phyloP scores from a whole-genome alignment of 495 filamentous ascomycete species.

The Cercophora newfieldiana region DNA sequence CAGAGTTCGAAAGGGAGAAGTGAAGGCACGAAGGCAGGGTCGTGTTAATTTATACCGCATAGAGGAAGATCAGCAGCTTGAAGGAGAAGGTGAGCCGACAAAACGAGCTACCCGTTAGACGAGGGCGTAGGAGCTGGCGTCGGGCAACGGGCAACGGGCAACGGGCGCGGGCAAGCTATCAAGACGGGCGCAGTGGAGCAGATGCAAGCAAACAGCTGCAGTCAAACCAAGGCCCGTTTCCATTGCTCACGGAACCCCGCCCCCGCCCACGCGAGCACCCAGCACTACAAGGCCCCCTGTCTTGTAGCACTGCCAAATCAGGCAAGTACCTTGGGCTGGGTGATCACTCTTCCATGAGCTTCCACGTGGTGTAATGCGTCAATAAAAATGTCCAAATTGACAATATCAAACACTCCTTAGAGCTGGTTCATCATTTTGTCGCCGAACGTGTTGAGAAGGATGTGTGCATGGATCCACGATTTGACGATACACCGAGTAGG shows the following conservation, averaged over 20 bases:
- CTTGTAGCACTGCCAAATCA: background rate
- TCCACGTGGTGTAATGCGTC: background rate
- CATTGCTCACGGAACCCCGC: constrained; percentile 7
- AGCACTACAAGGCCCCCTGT: background rate
- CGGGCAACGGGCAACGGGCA: background rate
- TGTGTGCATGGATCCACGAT: background rate
- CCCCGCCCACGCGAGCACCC: background rate
- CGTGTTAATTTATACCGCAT: constrained; percentile 34
- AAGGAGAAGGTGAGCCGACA: background rate
- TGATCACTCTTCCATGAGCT: background rate
- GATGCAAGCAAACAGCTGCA: constrained; percentile 10
- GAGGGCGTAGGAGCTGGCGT: background rate
- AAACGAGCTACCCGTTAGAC: background rate
- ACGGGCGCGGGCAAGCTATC: background rate
- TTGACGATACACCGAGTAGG: no score
- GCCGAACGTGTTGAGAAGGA: background rate
- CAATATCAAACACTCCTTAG: background rate
- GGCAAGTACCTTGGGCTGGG: background rate
- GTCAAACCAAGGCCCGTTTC: background rate
- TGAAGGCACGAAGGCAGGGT: constrained; percentile 18
- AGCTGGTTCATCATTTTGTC: background rate
- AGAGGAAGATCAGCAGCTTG: background rate
- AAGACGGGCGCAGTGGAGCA: constrained; percentile 9
- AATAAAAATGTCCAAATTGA: background rate
- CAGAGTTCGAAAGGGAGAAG: constrained; percentile 18